A percentile compares a stretch with the other conserved stretches of the same genome.
These are phyloP conservation scores for Candolleomyces eurysporus DNA, from an alignment of 768 basidiomycete genomes.

Conservation along the genomic window DNA sequence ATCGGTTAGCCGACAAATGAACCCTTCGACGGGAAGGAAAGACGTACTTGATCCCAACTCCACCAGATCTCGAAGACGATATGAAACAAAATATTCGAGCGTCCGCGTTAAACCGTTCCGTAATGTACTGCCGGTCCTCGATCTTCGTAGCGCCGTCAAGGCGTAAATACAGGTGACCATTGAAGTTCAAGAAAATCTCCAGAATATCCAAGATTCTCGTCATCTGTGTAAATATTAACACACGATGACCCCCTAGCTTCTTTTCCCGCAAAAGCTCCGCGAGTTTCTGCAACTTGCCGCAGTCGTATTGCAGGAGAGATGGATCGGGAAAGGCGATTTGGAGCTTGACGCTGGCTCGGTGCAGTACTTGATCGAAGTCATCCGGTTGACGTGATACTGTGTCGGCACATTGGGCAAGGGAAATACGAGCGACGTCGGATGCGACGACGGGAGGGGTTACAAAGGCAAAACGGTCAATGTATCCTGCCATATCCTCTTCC, in stretches of 20 bases:
- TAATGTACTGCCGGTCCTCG: constrained; percentile 89
- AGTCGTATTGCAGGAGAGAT: constrained; percentile 89
- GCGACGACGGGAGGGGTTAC: constrained; percentile 79
- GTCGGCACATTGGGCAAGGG: constrained; percentile 45
- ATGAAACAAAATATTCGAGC: constrained; percentile 85
- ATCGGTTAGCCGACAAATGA: constrained; percentile 15
- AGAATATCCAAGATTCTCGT: constrained; percentile 91
- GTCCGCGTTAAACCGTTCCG: constrained; percentile 84
- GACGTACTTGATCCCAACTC: constrained; percentile 91
- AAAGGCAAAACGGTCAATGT: constrained; percentile 74
- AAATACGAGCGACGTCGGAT: constrained; percentile 64
- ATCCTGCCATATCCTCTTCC: constrained; percentile 46
- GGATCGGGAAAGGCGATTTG: constrained; percentile 94
- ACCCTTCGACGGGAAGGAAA: constrained; percentile 6
- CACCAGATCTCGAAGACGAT: constrained; percentile 72
- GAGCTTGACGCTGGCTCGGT: constrained; percentile 74
- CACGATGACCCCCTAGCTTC: constrained; percentile 84
- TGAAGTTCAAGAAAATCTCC: constrained; percentile 89
- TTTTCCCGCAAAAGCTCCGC: constrained; percentile 76
- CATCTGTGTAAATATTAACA: constrained; percentile 98
- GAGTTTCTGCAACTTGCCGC: constrained; percentile 90
- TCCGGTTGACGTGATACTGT: constrained; percentile 26
- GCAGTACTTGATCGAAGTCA: constrained; percentile 67
- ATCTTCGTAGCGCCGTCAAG: constrained; percentile 94
- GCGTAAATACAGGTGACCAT: constrained; percentile 92